Evolutionary conservation across 2,329 filamentous ascomycete species (phyloP), one percentile per base, ranked within the genome.

Genomic region (Cytospora chrysosperma): DNA sequence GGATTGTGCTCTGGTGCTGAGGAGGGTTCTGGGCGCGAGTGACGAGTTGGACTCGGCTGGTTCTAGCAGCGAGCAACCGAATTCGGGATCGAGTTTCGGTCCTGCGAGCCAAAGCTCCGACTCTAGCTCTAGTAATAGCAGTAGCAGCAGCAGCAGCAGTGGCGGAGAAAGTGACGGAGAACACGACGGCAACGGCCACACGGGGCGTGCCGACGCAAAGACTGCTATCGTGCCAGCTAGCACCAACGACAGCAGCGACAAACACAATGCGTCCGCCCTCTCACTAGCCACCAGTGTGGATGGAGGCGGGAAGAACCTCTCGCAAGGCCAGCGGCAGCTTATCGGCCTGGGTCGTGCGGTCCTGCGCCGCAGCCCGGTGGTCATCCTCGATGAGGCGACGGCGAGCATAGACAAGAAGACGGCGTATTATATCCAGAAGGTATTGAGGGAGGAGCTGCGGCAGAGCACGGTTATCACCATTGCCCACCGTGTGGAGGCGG

Each of bases 371-470:
- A 86, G 84, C 54, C 85, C 85, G 2, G 77, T 88, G 24, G 81
- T 88, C 17, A 82, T 88, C 28, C 72, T 87, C n/a, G 86, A 88
- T 65, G 86, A 88, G 73, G 86, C 86, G 2, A 88, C 86, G 4
- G 85, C 86, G 3, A 85, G 82, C 0, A 87, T 88, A 57, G 86
- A 88, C 62, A 79, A 81, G 54, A 79, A 77, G 62, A 88, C 86
- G 1, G 86, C 86, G 0, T 77, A 78, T 24, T 77, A 79, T 26
- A 86, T 88, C 62, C 85, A 88, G 72, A 75, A 81, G 17, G 77
- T 88, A 2, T 70, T 88, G 47, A 73, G 85, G 4, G 78, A 82
- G 27, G 85, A 87, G 70, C 75, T 88, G 52, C 70, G 71, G 4
- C 65, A 78, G 17, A 86, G 83, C 67, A 88, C 86, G 0, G 85